phyloP scores from a whole-genome alignment of 371 early-diverging fungal species.

The Mortierella sp. region DNA sequence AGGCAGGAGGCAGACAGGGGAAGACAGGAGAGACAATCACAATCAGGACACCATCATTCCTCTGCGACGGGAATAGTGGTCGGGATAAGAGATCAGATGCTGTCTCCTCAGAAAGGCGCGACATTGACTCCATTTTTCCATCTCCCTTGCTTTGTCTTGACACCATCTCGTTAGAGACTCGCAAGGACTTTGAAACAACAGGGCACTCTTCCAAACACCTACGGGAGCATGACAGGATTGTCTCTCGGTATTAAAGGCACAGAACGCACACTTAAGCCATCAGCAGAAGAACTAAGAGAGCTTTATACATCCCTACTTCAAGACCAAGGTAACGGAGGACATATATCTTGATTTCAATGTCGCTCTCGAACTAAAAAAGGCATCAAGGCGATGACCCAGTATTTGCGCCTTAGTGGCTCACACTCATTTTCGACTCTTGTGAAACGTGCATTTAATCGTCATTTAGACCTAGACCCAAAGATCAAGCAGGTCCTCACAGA shows the following conservation, averaged over 20 bases:
- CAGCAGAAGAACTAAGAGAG: slow-evolving; percentile 41
- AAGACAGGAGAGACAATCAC: neutral
- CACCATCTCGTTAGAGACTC: slow-evolving; percentile 23
- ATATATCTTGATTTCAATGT: neutral
- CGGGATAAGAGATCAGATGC: neutral
- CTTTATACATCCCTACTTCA: slow-evolving; percentile 34
- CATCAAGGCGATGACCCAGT: neutral
- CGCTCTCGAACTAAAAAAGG: neutral
- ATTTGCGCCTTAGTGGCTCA: neutral
- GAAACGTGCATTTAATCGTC: neutral
- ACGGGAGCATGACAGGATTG: neutral
- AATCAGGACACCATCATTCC: slow-evolving; percentile 10
- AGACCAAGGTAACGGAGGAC: slow-evolving; percentile 29
- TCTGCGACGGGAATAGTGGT: neutral
- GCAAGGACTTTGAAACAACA: slow-evolving; percentile 38
- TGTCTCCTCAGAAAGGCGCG: neutral
- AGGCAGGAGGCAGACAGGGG: neutral
- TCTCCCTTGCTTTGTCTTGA: neutral
- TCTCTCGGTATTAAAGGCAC: slow-evolving; percentile 9
- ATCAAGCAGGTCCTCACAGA: slow-evolving; percentile 33
- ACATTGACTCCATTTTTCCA: slow-evolving; percentile 7
- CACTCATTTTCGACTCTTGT: neutral
- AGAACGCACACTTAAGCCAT: slow-evolving; percentile 28
- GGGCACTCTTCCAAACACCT: neutral
- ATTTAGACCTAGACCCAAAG: slow-evolving; percentile 31